Evolutionary conservation across 2,329 filamentous ascomycete genomes (phyloP), one percentile per base, ranked within the genome.

Genomic region (Lithohypha guttulata): DNA sequence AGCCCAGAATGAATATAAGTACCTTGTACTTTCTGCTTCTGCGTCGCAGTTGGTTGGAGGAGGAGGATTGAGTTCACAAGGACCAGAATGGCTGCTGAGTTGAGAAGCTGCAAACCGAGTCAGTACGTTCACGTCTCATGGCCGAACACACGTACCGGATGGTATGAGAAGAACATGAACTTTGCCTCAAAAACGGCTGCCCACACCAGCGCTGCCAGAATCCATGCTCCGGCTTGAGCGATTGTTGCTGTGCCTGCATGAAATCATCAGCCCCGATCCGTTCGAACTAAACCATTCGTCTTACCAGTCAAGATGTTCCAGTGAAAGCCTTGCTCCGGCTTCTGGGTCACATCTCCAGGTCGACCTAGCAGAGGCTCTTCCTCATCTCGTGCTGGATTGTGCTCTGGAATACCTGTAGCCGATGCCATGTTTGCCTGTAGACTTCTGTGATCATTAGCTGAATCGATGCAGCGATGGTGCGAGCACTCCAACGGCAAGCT

Each of bases 11-110:
- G 89, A 32, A 74, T 58, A 50, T 67, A 61, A 13, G 77, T 73
- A 30, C 76, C 77, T 19, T 65, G 51, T 26, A 61, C 61, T 62
- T 95, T 95, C 62, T 94, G 83, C 11, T 68, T 60, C 2, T 78
- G 66, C 0, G 83, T 83, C 52, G 82, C 74, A 0, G 89, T 94
- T 2, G 89, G 91, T 59, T 98, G 91, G 23, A 96, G 73, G 50
- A 91, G 66, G 37, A 96, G 76, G 48, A 87, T 76, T 40, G 80
- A 81, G 67, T 95, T 81, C 13, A 82, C 72, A 52, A 91, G 69
- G 42, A 84, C 69, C 46, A 94, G 69, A 42, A 93, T 60, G 34
- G 77, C 86, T 42, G 81, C 63, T 49, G 63, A 73, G 53, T 75
- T 75, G 50, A 72, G 60, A 10, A 72, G 61, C 66, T 69, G 43